phyloP scores from a whole-genome alignment of 768 basidiomycete genomes.

The Royoungia palumana region DNA sequence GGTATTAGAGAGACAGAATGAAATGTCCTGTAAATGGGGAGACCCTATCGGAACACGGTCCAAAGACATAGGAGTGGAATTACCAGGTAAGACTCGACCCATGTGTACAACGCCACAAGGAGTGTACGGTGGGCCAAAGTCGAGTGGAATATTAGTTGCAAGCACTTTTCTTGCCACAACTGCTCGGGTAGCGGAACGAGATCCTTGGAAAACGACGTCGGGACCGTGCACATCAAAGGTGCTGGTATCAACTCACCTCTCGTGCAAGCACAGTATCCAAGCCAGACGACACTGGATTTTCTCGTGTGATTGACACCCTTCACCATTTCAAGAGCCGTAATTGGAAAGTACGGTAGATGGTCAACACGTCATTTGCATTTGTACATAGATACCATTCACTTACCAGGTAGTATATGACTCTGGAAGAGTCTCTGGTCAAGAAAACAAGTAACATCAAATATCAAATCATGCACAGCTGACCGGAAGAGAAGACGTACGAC shows the following conservation, averaged over 20 bases:
- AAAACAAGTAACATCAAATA: conserved; percentile 47
- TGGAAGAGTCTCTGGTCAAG: conserved; percentile 84
- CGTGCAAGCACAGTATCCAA: conserved; percentile 53
- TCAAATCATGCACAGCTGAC: neutral
- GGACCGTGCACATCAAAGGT: neutral
- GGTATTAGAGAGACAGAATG: conserved; percentile 86
- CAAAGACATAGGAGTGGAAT: conserved; percentile 60
- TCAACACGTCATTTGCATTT: neutral
- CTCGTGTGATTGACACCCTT: conserved; percentile 55
- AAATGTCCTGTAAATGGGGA: conserved; percentile 82
- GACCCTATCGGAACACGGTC: conserved; percentile 79
- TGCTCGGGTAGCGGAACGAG: conserved; percentile 50
- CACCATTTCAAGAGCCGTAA: conserved; percentile 59
- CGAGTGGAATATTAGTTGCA: conserved; percentile 28
- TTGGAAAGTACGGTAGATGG: conserved; percentile 56
- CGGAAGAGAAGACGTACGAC: conserved; percentile 43
- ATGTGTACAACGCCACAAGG: conserved; percentile 79
- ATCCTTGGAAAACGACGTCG: conserved; percentile 38
- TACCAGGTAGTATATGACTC: conserved; percentile 73
- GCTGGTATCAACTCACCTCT: conserved; percentile 36
- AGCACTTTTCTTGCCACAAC: conserved; percentile 40
- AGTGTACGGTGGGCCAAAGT: conserved; percentile 50
- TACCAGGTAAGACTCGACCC: conserved; percentile 46
- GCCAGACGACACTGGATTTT: conserved; percentile 47
- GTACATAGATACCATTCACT: conserved; percentile 8